Percentiles rank a stretch among this genome's conserved stretches.
These are phyloP conservation scores for Ceratobasidium sp. DNA, from an alignment of 1,284 basidiomycete genomes.

Conservation along the genomic window DNA sequence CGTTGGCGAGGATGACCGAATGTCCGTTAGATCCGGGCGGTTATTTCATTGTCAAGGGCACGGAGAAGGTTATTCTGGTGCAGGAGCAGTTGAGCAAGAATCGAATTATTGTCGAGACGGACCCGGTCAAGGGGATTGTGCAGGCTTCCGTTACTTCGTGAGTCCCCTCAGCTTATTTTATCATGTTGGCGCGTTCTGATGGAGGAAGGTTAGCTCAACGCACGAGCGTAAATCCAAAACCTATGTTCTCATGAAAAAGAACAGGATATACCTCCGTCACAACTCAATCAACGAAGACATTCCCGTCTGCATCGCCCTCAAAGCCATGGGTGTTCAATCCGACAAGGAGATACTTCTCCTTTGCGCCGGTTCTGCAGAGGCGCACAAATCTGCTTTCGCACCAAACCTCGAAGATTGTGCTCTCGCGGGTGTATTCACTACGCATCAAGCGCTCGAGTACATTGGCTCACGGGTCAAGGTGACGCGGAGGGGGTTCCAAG, in stretches of 20 bases:
- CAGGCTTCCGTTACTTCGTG: conserved; percentile 98
- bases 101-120: conserved; percentile 97
- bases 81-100: conserved; percentile 99
- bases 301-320: conserved; percentile 95
- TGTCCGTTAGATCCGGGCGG: conserved; percentile 99
- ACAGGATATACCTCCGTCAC: conserved; percentile 95
- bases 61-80: conserved; percentile 99
- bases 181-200: not conserved
- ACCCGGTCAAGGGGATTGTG: conserved; percentile 90
- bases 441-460: conserved; percentile 95
- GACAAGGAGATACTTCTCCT: conserved; percentile 98
- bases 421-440: conserved; percentile 90
- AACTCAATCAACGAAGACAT: conserved; percentile 99
- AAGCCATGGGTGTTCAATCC: conserved; percentile 95
- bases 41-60: conserved; percentile 99
- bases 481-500: conserved; percentile 70
- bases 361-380: conserved; percentile 92
- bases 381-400: conserved; percentile 90
- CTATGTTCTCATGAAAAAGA: conserved; percentile 95
- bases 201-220: conserved; percentile 72
- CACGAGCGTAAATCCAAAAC: conserved; percentile 99
- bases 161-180: conserved; percentile 56
- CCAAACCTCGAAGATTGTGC: conserved; percentile 95
- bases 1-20: conserved; percentile 93
- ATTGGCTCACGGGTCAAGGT: conserved; percentile 94